phyloP scores from a whole-genome alignment of 768 basidiomycete genomes.

The Pluteus cervinus region DNA sequence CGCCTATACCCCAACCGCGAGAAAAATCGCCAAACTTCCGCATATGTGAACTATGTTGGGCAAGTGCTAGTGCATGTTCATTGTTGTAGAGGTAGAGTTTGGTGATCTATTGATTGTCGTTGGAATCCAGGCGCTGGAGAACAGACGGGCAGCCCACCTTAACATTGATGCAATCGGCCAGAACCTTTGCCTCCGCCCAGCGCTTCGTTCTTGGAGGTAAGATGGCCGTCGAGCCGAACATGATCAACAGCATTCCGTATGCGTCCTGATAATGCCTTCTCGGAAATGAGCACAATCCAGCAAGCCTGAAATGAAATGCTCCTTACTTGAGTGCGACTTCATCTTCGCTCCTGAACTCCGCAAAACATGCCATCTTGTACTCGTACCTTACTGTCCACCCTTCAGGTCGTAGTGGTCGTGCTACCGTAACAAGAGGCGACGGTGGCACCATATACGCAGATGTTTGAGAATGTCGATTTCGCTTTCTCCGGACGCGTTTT shows the following conservation, averaged over 20 bases:
- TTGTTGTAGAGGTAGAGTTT: conserved; percentile 91
- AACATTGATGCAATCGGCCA: conserved; percentile 89
- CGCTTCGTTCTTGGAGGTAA: conserved; percentile 91
- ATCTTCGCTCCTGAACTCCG: conserved; percentile 89
- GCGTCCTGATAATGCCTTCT: conserved; percentile 91
- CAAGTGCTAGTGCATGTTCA: conserved; percentile 74
- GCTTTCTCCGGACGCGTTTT: conserved; percentile 86
- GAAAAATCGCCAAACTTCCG: conserved; percentile 83
- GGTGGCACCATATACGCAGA: conserved; percentile 46
- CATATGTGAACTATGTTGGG: conserved; percentile 81
- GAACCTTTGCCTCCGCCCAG: conserved; percentile 97
- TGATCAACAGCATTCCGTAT: conserved; percentile 73
- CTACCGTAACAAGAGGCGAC: conserved; percentile 30
- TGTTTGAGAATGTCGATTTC: conserved; percentile 70
- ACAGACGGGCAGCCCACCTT: conserved; percentile 62
- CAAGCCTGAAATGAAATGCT: conserved; percentile 7
- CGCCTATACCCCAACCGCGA: conserved; percentile 91
- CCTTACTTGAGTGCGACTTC: conserved; percentile 88
- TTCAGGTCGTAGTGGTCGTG: conserved; percentile 67
- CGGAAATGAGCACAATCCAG: conserved; percentile 8
- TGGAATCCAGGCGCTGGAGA: neutral
- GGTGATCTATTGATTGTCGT: conserved; percentile 50
- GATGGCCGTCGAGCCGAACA: conserved; percentile 85
- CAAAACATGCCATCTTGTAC: conserved; percentile 96
- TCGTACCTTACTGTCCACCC: conserved; percentile 98